Percentiles rank a stretch among this genome's conserved stretches.
Conservation (phyloP, 495 filamentous ascomycete genomes). For the Hypoxylon fuscum region DNA sequence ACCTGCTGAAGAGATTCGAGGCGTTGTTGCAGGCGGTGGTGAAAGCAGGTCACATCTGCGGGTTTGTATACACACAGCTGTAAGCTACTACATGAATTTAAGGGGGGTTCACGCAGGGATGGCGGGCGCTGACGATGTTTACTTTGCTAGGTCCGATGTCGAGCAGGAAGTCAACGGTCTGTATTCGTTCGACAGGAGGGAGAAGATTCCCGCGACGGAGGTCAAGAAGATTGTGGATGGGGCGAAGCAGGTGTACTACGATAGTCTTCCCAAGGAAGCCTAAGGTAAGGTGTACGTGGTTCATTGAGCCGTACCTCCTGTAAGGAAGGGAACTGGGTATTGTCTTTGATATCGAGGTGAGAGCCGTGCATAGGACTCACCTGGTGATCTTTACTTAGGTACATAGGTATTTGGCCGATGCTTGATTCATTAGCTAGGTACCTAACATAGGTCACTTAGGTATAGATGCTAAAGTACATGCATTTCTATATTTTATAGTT, state of each 20-base stretch:
- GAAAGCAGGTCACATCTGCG: slow-evolving; percentile 37
- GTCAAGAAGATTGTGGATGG: slow-evolving; percentile 46
- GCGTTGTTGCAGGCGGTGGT: slow-evolving; percentile 42
- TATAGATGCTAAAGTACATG: too few relatives aligned
- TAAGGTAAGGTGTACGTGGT: too few relatives aligned
- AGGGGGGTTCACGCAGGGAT: background rate
- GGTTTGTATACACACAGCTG: slow-evolving; percentile 49
- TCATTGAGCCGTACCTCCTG: background rate
- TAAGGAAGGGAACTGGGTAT: background rate
- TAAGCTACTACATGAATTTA: slow-evolving; percentile 13
- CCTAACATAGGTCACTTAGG: too few relatives aligned
- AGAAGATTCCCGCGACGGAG: slow-evolving; percentile 50
- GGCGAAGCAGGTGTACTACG: slow-evolving; percentile 40
- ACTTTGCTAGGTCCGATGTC: slow-evolving; percentile 58
- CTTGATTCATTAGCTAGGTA: too few relatives aligned
- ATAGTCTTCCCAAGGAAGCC: slow-evolving; percentile 25
- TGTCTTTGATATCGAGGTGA: background rate
- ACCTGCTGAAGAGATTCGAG: slow-evolving; percentile 43
- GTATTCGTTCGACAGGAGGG: slow-evolving; percentile 66
- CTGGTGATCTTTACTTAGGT: too few relatives aligned
- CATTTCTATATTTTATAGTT: too few relatives aligned
- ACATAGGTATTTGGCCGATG: too few relatives aligned
- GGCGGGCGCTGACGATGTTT: background rate
- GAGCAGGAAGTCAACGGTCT: slow-evolving; percentile 72
- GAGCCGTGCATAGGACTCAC: too few relatives aligned